Conservation (phyloP, 352 stramenopile genomes). For the Globisporangium cederbergense region DNA sequence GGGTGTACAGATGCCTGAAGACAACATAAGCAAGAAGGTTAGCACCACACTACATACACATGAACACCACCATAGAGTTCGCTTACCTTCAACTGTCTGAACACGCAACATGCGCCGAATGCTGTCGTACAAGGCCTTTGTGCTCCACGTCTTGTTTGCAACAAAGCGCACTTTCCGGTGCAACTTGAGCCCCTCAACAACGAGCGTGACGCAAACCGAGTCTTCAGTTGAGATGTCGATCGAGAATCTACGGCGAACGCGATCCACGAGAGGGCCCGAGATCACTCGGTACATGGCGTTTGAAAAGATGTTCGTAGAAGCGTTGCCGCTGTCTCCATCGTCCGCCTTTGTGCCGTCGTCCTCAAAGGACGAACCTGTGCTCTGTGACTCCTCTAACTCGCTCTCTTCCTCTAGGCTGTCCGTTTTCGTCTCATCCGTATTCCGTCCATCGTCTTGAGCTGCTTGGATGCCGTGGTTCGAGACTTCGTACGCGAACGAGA, state of each 20-base stretch:
- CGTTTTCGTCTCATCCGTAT: slow-evolving; percentile 33
- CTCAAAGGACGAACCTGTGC: slow-evolving; percentile 38
- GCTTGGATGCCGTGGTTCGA: slow-evolving; percentile 86
- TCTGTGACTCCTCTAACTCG: slow-evolving; percentile 50
- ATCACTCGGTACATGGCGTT: slow-evolving; percentile 83
- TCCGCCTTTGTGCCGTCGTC: slow-evolving; percentile 28
- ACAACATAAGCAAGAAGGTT: not conserved
- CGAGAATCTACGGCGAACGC: slow-evolving; percentile 66
- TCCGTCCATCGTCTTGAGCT: slow-evolving; percentile 60
- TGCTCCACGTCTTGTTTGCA: slow-evolving; percentile 64
- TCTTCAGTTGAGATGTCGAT: slow-evolving; percentile 79
- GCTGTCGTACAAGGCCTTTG: slow-evolving; percentile 52
- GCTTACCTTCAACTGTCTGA: slow-evolving; percentile 55
- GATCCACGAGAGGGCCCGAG: slow-evolving; percentile 70
- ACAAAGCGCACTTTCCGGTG: slow-evolving; percentile 67
- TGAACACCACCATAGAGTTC: not conserved
- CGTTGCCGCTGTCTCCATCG: slow-evolving; percentile 17
- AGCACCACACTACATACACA: not conserved
- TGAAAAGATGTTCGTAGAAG: slow-evolving; percentile 74
- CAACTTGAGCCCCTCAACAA: slow-evolving; percentile 62
- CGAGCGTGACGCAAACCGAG: slow-evolving; percentile 63
- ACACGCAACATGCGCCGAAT: slow-evolving; percentile 72
- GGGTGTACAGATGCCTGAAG: slow-evolving; percentile 39
- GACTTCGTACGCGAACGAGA: slow-evolving; percentile 83
- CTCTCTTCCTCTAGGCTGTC: slow-evolving; percentile 36